A percentile compares a stretch with the other conserved stretches of the same genome.
These are phyloP conservation scores for Suillus brevipes DNA, from an alignment of 768 basidiomycete species.

Conservation along the genomic window DNA sequence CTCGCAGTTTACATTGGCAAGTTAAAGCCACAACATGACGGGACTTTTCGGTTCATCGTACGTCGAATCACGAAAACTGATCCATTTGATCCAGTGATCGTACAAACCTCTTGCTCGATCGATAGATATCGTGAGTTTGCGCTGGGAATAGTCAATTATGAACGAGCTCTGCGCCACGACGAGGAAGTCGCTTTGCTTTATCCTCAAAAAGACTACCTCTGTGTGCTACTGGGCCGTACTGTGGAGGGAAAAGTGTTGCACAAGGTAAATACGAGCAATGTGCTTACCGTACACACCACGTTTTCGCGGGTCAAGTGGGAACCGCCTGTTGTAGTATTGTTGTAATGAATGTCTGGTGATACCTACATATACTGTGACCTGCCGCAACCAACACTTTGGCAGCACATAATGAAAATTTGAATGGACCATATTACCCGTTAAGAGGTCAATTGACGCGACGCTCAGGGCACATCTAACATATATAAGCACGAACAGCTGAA, in stretches of 20 bases:
- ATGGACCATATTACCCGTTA: too few relatives aligned
- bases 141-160: constrained; percentile 9
- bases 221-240: constrained; percentile 2
- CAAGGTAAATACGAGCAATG: constrained; percentile 2
- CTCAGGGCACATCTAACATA: background rate
- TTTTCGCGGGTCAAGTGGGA: too few relatives aligned
- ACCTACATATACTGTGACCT: background rate
- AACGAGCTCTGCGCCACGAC: background rate
- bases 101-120: background rate
- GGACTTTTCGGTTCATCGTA: background rate
- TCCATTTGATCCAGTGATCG: background rate
- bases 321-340: background rate
- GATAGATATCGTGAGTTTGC: background rate
- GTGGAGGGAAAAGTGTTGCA: background rate
- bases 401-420: background rate
- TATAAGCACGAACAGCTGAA: too few relatives aligned
- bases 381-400: background rate
- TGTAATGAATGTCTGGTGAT: background rate
- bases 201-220: constrained; percentile 5
- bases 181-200: background rate
- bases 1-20: constrained; percentile 16
- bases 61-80: background rate
- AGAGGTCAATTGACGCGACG: too few relatives aligned
- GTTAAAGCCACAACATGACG: background rate
- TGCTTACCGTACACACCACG: constrained; percentile 2